Evolutionary conservation across 2,329 filamentous ascomycete genomes (phyloP), one percentile per base, ranked within the genome.

Genomic region (Dactylellina cionopaga): DNA sequence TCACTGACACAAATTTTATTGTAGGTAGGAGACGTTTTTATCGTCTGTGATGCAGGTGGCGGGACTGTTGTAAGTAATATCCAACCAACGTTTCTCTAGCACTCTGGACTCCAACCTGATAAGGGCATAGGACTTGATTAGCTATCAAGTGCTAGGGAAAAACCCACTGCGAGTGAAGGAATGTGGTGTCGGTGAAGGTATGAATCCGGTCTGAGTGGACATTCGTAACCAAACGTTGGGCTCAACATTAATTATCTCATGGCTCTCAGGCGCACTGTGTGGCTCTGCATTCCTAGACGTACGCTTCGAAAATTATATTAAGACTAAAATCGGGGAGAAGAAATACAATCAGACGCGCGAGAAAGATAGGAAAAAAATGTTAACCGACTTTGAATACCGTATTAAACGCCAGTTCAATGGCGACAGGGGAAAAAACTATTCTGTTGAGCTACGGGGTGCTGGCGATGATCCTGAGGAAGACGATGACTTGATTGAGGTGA

Each of bases 161-260:
- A 87, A 87, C 52, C 90, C 91, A 0, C 81, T 94, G 5, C 84
- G 86, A 13, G 89, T 94, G 0, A 90, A 92, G 76, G 91, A 94
- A 78, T 92, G 89, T 0, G 91, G 90, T 0, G 89, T 93, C 0
- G 91, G 91, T 10, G 43, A 47, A 47, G 43, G 43, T 47, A 47
- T 11, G 39, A 43, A 43, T 43, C 15, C 15, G 15, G 5, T 43
- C 15, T 5, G 5, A 10, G 15, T 43, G 6, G 10, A 43, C 17
- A 43, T 19, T 5, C 15, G 10, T 6, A 43, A 6, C 6, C 17
- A 43, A 43, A n/a, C 6, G 17, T 6, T 11, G 6, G 17, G 39
- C 6, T 43, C 9, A 43, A n/a, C n/a, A n/a, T n/a, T n/a, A n/a
- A n/a, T n/a, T n/a, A n/a, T n/a, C n/a, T n/a, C n/a, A n/a, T n/a